Evolutionary conservation across 257 asterid species (phyloP).

Genomic region (Catharanthus roseus): DNA sequence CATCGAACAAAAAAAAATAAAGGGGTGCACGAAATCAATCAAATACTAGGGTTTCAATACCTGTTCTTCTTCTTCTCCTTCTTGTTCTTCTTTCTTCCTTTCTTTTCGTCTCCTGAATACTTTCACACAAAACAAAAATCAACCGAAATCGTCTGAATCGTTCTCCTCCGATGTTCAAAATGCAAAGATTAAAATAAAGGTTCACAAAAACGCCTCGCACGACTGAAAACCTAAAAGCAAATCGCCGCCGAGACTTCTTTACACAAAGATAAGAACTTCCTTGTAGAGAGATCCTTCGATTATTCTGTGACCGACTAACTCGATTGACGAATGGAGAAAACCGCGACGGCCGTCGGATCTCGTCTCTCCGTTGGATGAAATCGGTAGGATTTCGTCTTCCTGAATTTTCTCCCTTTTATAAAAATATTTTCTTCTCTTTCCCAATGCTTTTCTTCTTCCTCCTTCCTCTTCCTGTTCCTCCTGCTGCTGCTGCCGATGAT

Average conservation of each 20-base stretch:
- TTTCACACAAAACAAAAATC: background rate
- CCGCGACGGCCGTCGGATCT: conserved; percentile 9
- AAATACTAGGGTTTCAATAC: conserved; percentile 25
- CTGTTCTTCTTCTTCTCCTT: conserved; percentile 23
- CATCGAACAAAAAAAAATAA: conserved; percentile 15
- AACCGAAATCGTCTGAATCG: background rate
- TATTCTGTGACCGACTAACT: conserved; percentile 1
- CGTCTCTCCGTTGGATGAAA: background rate
- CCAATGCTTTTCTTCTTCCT: conserved; percentile 14
- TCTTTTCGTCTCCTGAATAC: background rate
- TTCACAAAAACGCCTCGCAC: background rate
- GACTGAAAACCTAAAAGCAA: background rate
- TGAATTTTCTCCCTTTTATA: background rate
- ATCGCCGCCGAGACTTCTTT: conserved; percentile 9
- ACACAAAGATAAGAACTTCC: background rate
- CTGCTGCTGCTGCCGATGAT: conserved; percentile 11
- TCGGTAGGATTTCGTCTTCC: conserved; percentile 6
- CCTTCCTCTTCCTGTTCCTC: too few species aligned
- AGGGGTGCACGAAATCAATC: conserved; percentile 20
- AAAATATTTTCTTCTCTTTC: background rate
- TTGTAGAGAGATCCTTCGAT: conserved; percentile 14
- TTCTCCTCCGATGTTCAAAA: conserved; percentile 15
- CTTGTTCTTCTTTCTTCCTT: too few species aligned
- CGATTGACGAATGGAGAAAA: background rate
- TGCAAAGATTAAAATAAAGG: background rate